These are phyloP conservation scores for Proteromonas lacertae DNA, from an alignment of 352 stramenopile genomes.

Conservation along the genomic window DNA sequence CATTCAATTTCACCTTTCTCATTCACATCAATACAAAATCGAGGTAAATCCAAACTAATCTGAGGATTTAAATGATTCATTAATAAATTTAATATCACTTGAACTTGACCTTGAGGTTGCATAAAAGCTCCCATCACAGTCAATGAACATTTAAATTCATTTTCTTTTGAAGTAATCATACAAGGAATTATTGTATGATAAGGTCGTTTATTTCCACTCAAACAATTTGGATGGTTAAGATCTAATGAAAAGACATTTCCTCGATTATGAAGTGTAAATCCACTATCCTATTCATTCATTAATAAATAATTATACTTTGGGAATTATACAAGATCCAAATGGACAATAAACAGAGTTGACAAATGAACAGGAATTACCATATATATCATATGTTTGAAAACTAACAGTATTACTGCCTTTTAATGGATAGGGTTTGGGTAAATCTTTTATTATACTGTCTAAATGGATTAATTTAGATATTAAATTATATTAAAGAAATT, in stretches of 20 bases:
- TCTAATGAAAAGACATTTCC: conserved; percentile 60
- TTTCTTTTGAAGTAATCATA: conserved; percentile 28
- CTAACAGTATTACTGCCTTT: too few relatives aligned
- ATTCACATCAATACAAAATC: conserved; percentile 20
- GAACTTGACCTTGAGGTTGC: conserved; percentile 75
- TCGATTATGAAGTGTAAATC: conserved; percentile 83
- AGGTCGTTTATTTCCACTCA: conserved; percentile 51
- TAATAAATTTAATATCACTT: conserved; percentile 53
- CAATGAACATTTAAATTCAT: conserved; percentile 3
- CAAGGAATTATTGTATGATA: conserved; percentile 94
- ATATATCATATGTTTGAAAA: too few relatives aligned
- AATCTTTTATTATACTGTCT: too few relatives aligned
- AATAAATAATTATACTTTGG: too few relatives aligned
- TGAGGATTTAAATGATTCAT: conserved; percentile 29
- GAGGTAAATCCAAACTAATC: conserved; percentile 42
- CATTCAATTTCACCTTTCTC: too few relatives aligned
- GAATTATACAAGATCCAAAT: too few relatives aligned
- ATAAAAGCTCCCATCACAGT: conserved; percentile 55
- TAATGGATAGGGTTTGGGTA: too few relatives aligned
- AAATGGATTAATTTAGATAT: too few relatives aligned
- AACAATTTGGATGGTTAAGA: conserved; percentile 42
- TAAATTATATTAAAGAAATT: too few relatives aligned
- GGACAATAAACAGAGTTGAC: too few relatives aligned
- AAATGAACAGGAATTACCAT: too few relatives aligned
- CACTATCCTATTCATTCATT: too few relatives aligned